Percentiles rank a stretch among this genome's conserved stretches.
These are phyloP conservation scores for Heliocybe sulcata DNA, from an alignment of 1,284 basidiomycete genomes.

Conservation along the genomic window DNA sequence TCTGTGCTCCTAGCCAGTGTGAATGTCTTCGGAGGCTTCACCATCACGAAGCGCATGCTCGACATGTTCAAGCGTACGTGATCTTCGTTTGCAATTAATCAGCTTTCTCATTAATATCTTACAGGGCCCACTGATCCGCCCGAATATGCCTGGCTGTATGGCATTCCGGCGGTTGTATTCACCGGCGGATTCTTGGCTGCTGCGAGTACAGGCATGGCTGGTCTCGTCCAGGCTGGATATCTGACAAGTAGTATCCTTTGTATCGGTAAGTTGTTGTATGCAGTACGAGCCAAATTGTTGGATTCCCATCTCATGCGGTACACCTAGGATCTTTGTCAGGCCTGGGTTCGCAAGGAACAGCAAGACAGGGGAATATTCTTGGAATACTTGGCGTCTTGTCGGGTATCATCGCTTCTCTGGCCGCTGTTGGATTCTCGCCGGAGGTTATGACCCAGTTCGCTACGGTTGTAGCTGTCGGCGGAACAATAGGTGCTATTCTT, in stretches of 20 bases:
- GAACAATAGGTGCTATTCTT: constrained; percentile 57
- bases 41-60: constrained; percentile 82
- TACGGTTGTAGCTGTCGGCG: constrained; percentile 67
- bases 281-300: background rate
- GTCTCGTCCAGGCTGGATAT: constrained; percentile 83
- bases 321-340: constrained; percentile 62
- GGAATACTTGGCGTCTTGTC: constrained; percentile 78
- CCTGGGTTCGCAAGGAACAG: constrained; percentile 68
- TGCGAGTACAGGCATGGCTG: constrained; percentile 74
- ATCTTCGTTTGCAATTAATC: background rate
- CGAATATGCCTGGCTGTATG: constrained; percentile 79
- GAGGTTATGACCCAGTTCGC: constrained; percentile 73
- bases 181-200: constrained; percentile 76
- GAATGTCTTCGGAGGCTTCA: constrained; percentile 80
- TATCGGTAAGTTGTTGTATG: constrained; percentile 47
- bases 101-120: constrained; percentile 3
- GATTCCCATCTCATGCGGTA: background rate
- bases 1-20: constrained; percentile 80
- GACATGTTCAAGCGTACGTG: constrained; percentile 80
- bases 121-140: constrained; percentile 75
- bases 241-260: constrained; percentile 75
- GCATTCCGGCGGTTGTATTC: constrained; percentile 71
- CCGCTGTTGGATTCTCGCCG: constrained; percentile 73
- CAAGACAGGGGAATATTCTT: constrained; percentile 76
- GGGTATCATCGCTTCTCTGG: constrained; percentile 72